These are phyloP conservation scores for Aphanoascus verrucosus DNA, from an alignment of 2,329 filamentous ascomycete genomes.

Conservation along the genomic window DNA sequence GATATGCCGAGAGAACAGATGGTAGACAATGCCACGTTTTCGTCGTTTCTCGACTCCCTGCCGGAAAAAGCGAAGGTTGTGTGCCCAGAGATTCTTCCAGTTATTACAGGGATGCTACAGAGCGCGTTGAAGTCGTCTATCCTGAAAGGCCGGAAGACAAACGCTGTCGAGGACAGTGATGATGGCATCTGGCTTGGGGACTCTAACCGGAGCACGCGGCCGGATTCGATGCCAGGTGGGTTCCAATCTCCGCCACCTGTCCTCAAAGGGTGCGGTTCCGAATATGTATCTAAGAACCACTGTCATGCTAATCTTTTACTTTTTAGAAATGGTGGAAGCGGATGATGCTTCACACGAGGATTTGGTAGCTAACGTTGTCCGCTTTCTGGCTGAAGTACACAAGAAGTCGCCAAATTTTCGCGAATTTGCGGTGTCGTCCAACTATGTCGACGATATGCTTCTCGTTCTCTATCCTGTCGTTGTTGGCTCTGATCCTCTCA, in stretches of 20 bases:
- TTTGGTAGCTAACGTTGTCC: slow-evolving; percentile 64
- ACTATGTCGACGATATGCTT: slow-evolving; percentile 70
- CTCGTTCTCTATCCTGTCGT: slow-evolving; percentile 76
- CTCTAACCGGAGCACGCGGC: neutral
- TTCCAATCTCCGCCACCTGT: neutral
- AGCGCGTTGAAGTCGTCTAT: slow-evolving; percentile 62
- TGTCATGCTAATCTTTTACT: neutral
- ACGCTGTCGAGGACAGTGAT: slow-evolving; percentile 7
- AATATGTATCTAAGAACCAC: neutral
- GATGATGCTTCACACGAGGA: slow-evolving; percentile 46
- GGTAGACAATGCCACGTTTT: slow-evolving; percentile 63
- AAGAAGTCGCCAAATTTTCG: slow-evolving; percentile 64
- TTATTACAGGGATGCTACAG: slow-evolving; percentile 79
- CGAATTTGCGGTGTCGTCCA: slow-evolving; percentile 69
- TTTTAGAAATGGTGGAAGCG: neutral
- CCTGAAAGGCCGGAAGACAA: slow-evolving; percentile 46
- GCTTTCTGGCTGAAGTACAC: slow-evolving; percentile 70
- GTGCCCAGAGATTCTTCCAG: slow-evolving; percentile 66
- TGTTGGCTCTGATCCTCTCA: slow-evolving; percentile 73
- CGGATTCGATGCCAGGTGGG: neutral
- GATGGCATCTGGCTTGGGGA: slow-evolving; percentile 9
- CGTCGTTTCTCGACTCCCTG: slow-evolving; percentile 55
- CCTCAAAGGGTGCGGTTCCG: neutral
- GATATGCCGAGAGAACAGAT: slow-evolving; percentile 60
- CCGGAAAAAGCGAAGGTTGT: slow-evolving; percentile 51